phyloP scores from a whole-genome alignment of 2,329 filamentous ascomycete species.

The Pseudogymnoascus sp. region DNA sequence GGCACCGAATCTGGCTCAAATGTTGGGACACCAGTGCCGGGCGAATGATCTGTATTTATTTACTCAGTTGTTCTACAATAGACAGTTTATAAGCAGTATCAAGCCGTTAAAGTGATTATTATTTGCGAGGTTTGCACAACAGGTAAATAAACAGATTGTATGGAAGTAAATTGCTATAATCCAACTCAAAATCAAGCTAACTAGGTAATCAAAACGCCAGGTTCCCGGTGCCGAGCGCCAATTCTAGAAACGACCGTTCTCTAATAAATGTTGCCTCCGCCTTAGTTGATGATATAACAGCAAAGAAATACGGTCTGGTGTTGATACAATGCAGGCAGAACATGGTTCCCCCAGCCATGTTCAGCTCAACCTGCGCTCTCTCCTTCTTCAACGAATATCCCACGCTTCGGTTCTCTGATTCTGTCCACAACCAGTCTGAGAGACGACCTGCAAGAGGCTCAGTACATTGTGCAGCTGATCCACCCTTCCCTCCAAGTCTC shows the following conservation, averaged over 20 bases:
- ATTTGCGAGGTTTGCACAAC: background rate
- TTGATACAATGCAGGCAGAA: background rate
- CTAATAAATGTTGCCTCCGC: conserved; percentile 23
- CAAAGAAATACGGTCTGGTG: conserved; percentile 26
- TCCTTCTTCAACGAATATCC: background rate
- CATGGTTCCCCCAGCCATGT: background rate
- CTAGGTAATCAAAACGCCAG: background rate
- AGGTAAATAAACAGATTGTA: background rate
- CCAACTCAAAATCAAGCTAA: background rate
- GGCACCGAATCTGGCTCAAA: conserved; percentile 47
- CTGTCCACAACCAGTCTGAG: background rate
- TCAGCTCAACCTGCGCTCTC: background rate
- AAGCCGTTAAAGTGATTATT: conserved; percentile 33
- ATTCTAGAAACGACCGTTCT: conserved; percentile 36
- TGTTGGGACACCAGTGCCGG: conserved; percentile 50
- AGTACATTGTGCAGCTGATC: background rate
- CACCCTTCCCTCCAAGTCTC: background rate
- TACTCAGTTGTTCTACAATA: background rate
- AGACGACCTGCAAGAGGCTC: background rate
- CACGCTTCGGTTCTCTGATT: background rate
- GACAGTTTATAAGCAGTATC: background rate
- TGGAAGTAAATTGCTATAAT: background rate
- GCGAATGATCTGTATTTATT: conserved; percentile 11
- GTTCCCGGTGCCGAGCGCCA: conserved; percentile 26
- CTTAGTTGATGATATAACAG: conserved; percentile 28